Conservation (phyloP, 177 flowering plant species). For the Vitis hybrid region DNA sequence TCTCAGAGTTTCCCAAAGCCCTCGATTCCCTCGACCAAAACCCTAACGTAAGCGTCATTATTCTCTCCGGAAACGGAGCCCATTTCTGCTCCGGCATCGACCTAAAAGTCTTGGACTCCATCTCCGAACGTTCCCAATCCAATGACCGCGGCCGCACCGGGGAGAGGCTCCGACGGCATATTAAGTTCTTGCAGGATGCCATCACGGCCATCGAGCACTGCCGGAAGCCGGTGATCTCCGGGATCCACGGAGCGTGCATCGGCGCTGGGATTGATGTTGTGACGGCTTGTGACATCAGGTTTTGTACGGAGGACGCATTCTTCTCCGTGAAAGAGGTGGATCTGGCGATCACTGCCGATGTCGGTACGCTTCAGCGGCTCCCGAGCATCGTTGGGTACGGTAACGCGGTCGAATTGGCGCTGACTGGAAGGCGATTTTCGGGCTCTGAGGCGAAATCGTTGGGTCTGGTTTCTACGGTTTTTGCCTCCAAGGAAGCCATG, state of each 20-base stretch:
- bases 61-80: slow-evolving; percentile 57
- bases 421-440: slow-evolving; percentile 66
- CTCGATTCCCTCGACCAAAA: slow-evolving; percentile 65
- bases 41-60: slow-evolving; percentile 59
- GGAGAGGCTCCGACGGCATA: slow-evolving; percentile 55
- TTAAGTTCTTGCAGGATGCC: slow-evolving; percentile 67
- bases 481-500: slow-evolving; percentile 48
- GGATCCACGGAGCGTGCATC: slow-evolving; percentile 74
- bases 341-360: slow-evolving; percentile 73
- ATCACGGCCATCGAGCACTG: slow-evolving; percentile 73
- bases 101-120: slow-evolving; percentile 37
- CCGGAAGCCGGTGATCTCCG: slow-evolving; percentile 80
- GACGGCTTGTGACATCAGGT: slow-evolving; percentile 85
- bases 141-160: slow-evolving; percentile 55
- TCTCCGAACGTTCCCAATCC: slow-evolving; percentile 5
- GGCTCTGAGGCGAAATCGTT: slow-evolving; percentile 69
- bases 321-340: slow-evolving; percentile 93
- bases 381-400: slow-evolving; percentile 81
- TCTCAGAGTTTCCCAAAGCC: slow-evolving; percentile 71
- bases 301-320: slow-evolving; percentile 52
- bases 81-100: slow-evolving; percentile 96
- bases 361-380: slow-evolving; percentile 88
- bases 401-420: slow-evolving; percentile 73
- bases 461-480: slow-evolving; percentile 75
- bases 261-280: slow-evolving; percentile 87